Base-by-base conservation (phyloP, 495 filamentous ascomycete species). In the Amniculicola lignicola region DNA sequence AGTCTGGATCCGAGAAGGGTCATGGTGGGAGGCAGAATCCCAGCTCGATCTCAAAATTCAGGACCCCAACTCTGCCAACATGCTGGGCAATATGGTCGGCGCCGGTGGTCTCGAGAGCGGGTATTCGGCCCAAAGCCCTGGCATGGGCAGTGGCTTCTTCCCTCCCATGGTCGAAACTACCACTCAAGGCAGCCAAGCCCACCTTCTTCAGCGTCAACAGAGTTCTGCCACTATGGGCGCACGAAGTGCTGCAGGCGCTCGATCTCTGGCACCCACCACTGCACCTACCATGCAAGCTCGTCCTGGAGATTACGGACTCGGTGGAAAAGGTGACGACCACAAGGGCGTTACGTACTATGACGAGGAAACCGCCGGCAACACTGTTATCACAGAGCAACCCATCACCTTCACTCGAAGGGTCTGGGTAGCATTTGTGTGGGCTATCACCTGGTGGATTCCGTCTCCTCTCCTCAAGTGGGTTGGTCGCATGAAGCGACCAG, bases 1-100 rank as follows among this genome's bases (percentile, higher is more conserved):
- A 4, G 85, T 98, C 31, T 98, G 93, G 93, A 90, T 96, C 77
- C 79, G 93, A 36, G 93, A 98, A 67, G 81, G 75, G 42, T 84
- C 90, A 9, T 98, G 93, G 93, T 96, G 93, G 91, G 94, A 97
- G 70, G 91, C 91, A 10, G 93, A 98, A 70, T 87, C 82, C 54
- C 95, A 96, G 88, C 83, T 97, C 23, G 93, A 98, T 67, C 71
- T 96, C 52, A 95, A 94, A 69, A 72, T 72, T 39, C 70, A 69
- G 29, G 70, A 77, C n/a, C 59, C 28, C 63, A 70, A 48, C 59
- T 71, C 38, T 67, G 72, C 76, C 61, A 74, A 69, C 44, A 77
- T 77, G 66, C 71, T 81, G 48, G 79, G 78, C 11, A 67, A 59
- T 24, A 68, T 74, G 64, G 55, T 70, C 16, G 69, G 63, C n/a